Conservation (phyloP, 768 basidiomycete genomes). For the Termitomyces sp. region DNA sequence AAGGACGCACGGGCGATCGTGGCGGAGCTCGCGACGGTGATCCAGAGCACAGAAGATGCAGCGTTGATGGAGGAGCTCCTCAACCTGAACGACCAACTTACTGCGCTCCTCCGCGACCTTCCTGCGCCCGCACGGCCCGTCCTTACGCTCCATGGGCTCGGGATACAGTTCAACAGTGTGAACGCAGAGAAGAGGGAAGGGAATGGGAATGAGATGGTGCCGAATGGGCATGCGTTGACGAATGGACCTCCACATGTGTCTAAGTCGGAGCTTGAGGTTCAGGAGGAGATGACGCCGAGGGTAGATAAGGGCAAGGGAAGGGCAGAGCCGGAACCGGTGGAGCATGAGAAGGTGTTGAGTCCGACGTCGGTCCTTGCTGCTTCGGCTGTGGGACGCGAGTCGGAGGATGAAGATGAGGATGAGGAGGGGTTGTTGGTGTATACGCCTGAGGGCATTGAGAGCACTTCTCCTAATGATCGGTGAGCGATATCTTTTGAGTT, state of each 20-base stretch:
- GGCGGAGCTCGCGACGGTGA: conserved; percentile 45
- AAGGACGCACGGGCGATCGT: conserved; percentile 49
- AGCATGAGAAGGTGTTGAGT: conserved; percentile 67
- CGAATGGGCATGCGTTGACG: conserved; percentile 4
- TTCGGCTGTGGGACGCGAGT: conserved; percentile 40
- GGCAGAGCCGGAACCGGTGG: conserved; percentile 65
- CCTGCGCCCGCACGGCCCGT: conserved; percentile 32
- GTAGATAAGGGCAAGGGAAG: conserved; percentile 78
- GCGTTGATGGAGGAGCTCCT: conserved; percentile 65
- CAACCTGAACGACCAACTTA: conserved; percentile 67
- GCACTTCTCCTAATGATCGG: conserved; percentile 45
- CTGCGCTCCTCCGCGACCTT: conserved; percentile 48
- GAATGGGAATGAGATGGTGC: neutral
- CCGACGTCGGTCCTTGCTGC: conserved; percentile 50
- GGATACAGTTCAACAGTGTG: conserved; percentile 30
- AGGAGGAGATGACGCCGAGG: conserved; percentile 48
- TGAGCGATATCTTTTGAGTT: conserved; percentile 27
- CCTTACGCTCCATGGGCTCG: conserved; percentile 42
- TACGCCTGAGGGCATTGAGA: conserved; percentile 27
- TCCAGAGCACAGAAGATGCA: conserved; percentile 56
- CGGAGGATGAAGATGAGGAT: conserved; percentile 44
- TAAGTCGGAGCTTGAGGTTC: conserved; percentile 20
- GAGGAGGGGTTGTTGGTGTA: conserved; percentile 32
- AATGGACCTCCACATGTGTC: conserved; percentile 6
- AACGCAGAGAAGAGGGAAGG: conserved; percentile 4